phyloP scores from a whole-genome alignment of 2,329 filamentous ascomycete genomes.

The Sarocladium brachiariae region DNA sequence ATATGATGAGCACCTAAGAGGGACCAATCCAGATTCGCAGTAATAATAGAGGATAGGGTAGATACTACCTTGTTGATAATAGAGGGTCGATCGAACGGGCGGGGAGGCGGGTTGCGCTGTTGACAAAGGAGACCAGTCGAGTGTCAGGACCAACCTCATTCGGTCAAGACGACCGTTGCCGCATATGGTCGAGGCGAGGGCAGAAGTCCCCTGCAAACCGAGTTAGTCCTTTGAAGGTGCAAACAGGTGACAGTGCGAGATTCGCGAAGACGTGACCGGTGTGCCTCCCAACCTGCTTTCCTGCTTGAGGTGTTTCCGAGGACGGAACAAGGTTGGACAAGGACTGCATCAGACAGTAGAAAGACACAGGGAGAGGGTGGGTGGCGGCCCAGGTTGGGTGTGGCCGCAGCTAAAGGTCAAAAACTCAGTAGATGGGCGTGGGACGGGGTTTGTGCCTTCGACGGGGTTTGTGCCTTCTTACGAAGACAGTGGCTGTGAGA shows the following conservation, averaged over 20 bases:
- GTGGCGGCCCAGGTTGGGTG: neutral
- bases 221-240: neutral
- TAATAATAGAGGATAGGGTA: conserved; percentile 3
- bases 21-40: neutral
- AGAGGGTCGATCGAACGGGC: conserved; percentile 29
- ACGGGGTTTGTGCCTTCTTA: neutral
- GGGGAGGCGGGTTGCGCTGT: conserved; percentile 20
- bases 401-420: conserved; percentile 1
- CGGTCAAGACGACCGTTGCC: conserved; percentile 24
- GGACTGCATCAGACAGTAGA: neutral
- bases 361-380: neutral
- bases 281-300: neutral
- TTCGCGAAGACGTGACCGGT: neutral
- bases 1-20: neutral
- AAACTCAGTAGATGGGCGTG: neutral
- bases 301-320: conserved; percentile 5
- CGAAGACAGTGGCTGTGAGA: neutral
- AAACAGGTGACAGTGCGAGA: neutral
- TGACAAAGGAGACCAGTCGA: conserved; percentile 32
- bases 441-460: neutral
- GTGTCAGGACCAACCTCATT: conserved; percentile 38
- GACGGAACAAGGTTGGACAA: neutral
- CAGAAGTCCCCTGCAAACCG: conserved; percentile 2
- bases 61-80: conserved; percentile 22
- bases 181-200: conserved; percentile 2